These are phyloP conservation scores for Quercus lobata DNA, from an alignment of 331 rosid species.

Conservation along the genomic window DNA sequence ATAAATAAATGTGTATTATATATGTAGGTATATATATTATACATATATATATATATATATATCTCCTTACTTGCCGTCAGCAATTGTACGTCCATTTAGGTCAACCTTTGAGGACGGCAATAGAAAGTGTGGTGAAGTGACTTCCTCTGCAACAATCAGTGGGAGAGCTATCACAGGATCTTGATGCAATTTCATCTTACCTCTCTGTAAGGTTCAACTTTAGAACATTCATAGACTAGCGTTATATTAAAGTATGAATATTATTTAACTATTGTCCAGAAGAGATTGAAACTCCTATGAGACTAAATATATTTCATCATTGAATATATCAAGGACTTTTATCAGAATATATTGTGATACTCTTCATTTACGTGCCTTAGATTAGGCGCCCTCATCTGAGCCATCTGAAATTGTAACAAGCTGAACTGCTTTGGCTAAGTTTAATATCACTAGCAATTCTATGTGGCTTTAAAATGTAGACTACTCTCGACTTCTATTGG, in stretches of 20 bases:
- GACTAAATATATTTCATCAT: background rate
- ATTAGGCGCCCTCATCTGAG: too few species aligned
- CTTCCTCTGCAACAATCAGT: slow-evolving; percentile 45
- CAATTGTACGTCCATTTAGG: slow-evolving; percentile 42
- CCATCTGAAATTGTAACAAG: background rate
- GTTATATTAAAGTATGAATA: background rate
- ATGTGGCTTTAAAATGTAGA: background rate
- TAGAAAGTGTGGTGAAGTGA: slow-evolving; percentile 47
- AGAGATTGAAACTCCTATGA: background rate
- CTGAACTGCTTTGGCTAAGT: background rate
- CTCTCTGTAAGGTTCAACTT: slow-evolving; percentile 52
- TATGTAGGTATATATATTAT: background rate
- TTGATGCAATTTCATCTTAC: slow-evolving; percentile 46
- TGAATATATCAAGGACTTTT: background rate
- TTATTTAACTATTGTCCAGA: background rate
- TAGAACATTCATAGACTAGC: background rate
- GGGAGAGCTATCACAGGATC: slow-evolving; percentile 49
- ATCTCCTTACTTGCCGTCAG: background rate
- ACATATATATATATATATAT: too few species aligned
- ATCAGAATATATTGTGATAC: background rate
- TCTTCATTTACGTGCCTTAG: too few species aligned
- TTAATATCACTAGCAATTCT: background rate
- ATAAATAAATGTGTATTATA: background rate
- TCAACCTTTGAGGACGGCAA: slow-evolving; percentile 37
- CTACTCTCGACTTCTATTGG: background rate